Percentiles rank a stretch among this genome's conserved stretches.
Evolutionary conservation across 1,139 yeast species (phyloP).

Genomic region (Geotrichum restrictum): DNA sequence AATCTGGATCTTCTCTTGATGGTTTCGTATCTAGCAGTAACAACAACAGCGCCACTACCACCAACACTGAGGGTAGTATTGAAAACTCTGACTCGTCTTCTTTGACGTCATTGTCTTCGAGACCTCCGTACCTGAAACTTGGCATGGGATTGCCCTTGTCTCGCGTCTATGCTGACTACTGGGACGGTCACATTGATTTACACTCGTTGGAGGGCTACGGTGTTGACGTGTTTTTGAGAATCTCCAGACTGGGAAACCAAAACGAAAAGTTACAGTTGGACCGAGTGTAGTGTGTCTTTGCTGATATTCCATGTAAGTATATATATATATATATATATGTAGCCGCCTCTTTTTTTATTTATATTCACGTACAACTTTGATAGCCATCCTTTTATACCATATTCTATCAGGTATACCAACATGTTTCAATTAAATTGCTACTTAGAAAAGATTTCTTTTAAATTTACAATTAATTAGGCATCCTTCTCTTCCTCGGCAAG

Average conservation of each 20-base stretch:
- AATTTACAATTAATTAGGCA: conserved; percentile 23
- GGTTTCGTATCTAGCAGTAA: not conserved
- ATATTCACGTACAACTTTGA: not conserved
- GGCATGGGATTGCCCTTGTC: conserved; percentile 92
- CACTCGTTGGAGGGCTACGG: conserved; percentile 88
- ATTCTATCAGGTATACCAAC: too few relatives aligned
- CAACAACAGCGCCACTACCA: not conserved
- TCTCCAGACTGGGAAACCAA: conserved; percentile 72
- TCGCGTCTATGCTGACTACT: conserved; percentile 86
- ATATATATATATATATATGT: too few relatives aligned
- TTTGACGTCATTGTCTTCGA: conserved; percentile 52
- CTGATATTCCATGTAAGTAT: too few relatives aligned
- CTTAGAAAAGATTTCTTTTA: too few relatives aligned
- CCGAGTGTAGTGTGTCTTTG: conserved; percentile 55
- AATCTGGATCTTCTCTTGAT: conserved; percentile 8
- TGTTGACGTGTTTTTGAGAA: conserved; percentile 74
- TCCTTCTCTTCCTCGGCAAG: conserved; percentile 50
- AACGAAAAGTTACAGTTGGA: conserved; percentile 66
- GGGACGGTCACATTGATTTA: conserved; percentile 87
- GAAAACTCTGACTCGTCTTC: conserved; percentile 37
- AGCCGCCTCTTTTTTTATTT: not conserved
- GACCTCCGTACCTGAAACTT: conserved; percentile 69
- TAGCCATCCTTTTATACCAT: not conserved
- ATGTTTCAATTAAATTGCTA: too few relatives aligned
- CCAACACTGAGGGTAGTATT: too few relatives aligned